phyloP scores from a whole-genome alignment of 2,329 filamentous ascomycete genomes.

The Hypoxylon sp. region DNA sequence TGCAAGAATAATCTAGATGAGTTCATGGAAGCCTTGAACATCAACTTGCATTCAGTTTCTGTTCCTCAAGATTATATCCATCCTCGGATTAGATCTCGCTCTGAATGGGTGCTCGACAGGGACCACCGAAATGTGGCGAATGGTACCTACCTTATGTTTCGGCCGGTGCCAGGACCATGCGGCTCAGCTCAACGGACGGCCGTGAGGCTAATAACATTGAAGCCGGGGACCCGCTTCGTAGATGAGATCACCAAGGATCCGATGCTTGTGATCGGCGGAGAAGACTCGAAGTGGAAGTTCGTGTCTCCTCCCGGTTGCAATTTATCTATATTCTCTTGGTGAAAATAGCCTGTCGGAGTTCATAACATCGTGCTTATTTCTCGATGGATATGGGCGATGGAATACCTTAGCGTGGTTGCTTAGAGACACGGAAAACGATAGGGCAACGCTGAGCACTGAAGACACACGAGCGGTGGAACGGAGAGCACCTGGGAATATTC shows the following conservation, averaged over 20 bases:
- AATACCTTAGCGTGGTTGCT: neutral
- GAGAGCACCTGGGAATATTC: neutral
- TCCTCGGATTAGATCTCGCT: no score
- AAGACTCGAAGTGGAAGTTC: neutral
- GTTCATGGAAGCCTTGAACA: neutral
- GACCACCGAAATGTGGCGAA: no score
- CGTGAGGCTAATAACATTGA: neutral
- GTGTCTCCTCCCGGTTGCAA: neutral
- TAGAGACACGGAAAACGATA: neutral
- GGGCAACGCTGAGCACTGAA: neutral
- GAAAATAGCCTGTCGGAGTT: neutral
- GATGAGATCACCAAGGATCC: neutral
- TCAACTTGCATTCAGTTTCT: neutral
- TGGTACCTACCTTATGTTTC: neutral
- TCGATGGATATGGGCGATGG: neutral
- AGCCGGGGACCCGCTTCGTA: neutral
- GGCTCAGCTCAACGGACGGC: neutral
- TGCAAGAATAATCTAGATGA: neutral
- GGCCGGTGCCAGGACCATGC: neutral
- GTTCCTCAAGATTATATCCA: no score
- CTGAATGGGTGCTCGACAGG: no score
- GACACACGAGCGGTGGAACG: neutral
- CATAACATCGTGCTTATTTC: neutral
- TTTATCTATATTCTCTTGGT: neutral
- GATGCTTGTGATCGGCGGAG: slow-evolving; percentile 1